A percentile compares a stretch with the other conserved stretches of the same genome.
These are phyloP conservation scores for Plantago major DNA, from an alignment of 257 asterid species.

Conservation along the genomic window DNA sequence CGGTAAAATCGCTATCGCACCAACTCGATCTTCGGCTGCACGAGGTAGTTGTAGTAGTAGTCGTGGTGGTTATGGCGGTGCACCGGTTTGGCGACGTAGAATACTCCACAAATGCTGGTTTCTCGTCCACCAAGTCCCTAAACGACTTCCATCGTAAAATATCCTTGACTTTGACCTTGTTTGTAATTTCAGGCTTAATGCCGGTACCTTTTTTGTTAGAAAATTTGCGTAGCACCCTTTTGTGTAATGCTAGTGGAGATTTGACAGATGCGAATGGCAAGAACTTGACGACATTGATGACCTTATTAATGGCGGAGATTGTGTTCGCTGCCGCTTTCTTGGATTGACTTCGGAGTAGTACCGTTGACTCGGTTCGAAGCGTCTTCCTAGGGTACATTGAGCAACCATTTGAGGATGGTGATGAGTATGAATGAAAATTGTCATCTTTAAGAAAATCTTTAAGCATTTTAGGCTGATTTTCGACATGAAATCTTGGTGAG, in stretches of 20 bases:
- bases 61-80: conserved; percentile 18
- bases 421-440: conserved; percentile 15
- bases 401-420: conserved; percentile 19
- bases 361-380: conserved; percentile 20
- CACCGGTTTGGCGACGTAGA: conserved; percentile 27
- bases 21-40: conserved; percentile 52
- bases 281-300: conserved; percentile 43
- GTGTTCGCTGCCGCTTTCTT: conserved; percentile 54
- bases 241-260: conserved; percentile 28
- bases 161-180: conserved; percentile 60
- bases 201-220: conserved; percentile 12
- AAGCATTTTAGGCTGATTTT: conserved; percentile 54
- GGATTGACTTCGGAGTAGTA: conserved; percentile 45
- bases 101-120: conserved; percentile 23
- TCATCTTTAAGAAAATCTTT: conserved; percentile 65
- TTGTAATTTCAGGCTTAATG: not conserved
- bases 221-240: conserved; percentile 40
- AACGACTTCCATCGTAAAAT: conserved; percentile 77
- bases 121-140: conserved; percentile 54
- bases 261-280: conserved; percentile 43
- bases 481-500: conserved; percentile 18
- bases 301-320: conserved; percentile 51
- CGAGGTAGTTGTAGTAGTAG: conserved; percentile 18
- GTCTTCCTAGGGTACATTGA: conserved; percentile 16
- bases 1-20: conserved; percentile 63